These are phyloP conservation scores for Calonectria naviculata DNA, from an alignment of 2,329 filamentous ascomycete species.

Conservation along the genomic window DNA sequence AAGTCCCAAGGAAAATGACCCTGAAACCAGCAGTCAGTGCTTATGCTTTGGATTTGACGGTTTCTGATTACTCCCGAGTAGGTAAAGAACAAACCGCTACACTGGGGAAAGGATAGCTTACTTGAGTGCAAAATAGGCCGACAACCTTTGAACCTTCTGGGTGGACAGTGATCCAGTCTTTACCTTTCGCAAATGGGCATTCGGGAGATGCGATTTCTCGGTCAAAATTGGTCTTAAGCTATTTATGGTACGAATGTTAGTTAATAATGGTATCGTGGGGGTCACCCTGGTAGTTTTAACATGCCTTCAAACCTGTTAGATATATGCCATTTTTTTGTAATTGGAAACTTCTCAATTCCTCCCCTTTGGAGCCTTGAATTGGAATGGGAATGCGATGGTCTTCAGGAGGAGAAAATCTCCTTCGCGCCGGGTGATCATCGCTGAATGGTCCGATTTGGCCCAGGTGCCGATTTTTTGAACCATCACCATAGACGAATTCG, in stretches of 20 bases:
- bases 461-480: slow-evolving; percentile 7
- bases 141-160: not conserved
- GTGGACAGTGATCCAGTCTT: not conserved
- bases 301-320: not conserved
- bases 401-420: not conserved
- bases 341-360: not conserved
- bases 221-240: not conserved
- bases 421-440: not conserved
- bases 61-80: too few species aligned
- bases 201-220: not conserved
- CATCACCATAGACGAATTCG: slow-evolving; percentile 20
- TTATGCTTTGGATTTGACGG: too few species aligned
- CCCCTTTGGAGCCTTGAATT: not conserved
- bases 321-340: not conserved
- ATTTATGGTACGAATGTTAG: not conserved
- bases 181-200: not conserved
- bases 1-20: too few species aligned
- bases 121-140: not conserved
- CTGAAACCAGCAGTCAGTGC: too few species aligned
- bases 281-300: not conserved
- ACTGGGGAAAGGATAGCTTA: not conserved
- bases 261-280: not conserved
- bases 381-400: not conserved
- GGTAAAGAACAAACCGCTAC: not conserved
- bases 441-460: slow-evolving; percentile 2